A percentile compares a stretch with the other conserved stretches of the same genome.
These are phyloP conservation scores for Eragrostis curvula DNA, from an alignment of 176 grass and related monocot species.

Conservation along the genomic window DNA sequence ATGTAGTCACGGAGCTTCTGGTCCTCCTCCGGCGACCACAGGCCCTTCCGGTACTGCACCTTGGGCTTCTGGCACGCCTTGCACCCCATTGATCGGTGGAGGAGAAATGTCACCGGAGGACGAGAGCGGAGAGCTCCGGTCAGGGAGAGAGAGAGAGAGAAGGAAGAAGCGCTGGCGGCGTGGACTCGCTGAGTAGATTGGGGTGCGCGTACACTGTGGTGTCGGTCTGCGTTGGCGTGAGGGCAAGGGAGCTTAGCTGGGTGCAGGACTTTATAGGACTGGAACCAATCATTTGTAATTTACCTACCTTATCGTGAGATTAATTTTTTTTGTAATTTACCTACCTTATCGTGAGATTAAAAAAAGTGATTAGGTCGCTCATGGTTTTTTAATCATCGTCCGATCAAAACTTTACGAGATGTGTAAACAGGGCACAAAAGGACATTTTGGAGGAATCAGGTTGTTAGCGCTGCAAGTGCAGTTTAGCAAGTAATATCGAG, in stretches of 20 bases:
- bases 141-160: too few relatives aligned
- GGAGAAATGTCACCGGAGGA: not conserved
- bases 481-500: not conserved
- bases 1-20: constrained; percentile 80
- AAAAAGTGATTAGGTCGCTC: constrained; percentile 17
- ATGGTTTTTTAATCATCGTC: not conserved
- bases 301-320: not conserved
- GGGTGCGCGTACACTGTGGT: constrained; percentile 34
- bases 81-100: constrained; percentile 56
- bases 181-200: not conserved
- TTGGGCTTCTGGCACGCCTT: constrained; percentile 90
- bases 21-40: constrained; percentile 98
- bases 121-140: not conserved
- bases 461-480: not conserved
- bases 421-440: not conserved
- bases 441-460: not conserved
- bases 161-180: not conserved
- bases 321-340: too few relatives aligned
- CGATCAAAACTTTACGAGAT: not conserved
- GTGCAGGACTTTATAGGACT: constrained; percentile 36
- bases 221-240: constrained; percentile 53
- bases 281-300: not conserved
- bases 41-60: constrained; percentile 70
- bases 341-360: constrained; percentile 6
- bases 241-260: not conserved